These are phyloP conservation scores for Fraxinus albicans DNA, from an alignment of 305 asterid species.

Conservation along the genomic window DNA sequence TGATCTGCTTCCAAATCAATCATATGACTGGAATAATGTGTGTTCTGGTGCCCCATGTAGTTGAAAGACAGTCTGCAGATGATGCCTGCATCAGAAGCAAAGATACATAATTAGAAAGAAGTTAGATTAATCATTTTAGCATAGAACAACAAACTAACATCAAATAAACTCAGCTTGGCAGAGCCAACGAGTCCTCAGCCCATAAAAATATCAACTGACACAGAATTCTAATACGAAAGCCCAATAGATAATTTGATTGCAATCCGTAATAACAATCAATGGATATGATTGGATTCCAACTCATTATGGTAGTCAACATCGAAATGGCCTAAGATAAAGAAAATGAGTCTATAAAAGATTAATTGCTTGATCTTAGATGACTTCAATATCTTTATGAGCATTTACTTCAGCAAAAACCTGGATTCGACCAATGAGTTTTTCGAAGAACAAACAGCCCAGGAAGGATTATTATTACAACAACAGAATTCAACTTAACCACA, in stretches of 20 bases:
- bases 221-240: neutral
- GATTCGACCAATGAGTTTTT: neutral
- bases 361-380: neutral
- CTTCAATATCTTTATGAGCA: neutral
- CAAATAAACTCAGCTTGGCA: slow-evolving; percentile 5
- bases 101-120: slow-evolving; percentile 7
- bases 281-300: neutral
- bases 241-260: neutral
- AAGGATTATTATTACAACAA: neutral
- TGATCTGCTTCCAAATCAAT: slow-evolving; percentile 54
- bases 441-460: neutral
- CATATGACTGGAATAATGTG: slow-evolving; percentile 49
- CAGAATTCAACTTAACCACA: neutral
- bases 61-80: slow-evolving; percentile 16
- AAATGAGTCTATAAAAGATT: neutral
- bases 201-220: neutral
- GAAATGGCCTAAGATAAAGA: neutral
- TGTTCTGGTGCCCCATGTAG: slow-evolving; percentile 66
- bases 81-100: slow-evolving; percentile 47
- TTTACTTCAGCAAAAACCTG: neutral
- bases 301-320: neutral
- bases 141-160: neutral
- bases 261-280: neutral
- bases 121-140: slow-evolving; percentile 1
- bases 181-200: neutral